These are phyloP conservation scores for Escovopsis sp. DNA, from an alignment of 2,329 filamentous ascomycete genomes.

Conservation along the genomic window DNA sequence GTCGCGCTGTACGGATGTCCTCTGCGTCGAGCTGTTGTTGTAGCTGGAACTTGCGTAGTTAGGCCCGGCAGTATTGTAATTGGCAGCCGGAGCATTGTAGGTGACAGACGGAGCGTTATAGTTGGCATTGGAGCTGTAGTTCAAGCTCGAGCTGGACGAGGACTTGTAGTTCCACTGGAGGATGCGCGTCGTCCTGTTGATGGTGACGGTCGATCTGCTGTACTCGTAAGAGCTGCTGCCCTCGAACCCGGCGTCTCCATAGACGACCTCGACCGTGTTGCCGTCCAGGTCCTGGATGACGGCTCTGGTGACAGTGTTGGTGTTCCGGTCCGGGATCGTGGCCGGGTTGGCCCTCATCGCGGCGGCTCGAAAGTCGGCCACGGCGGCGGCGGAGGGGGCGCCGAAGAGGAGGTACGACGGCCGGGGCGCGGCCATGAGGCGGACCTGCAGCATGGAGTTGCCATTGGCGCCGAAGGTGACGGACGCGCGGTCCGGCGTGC, in stretches of 20 bases:
- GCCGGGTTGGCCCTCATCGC: constrained; percentile 45
- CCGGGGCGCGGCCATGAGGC: constrained; percentile 23
- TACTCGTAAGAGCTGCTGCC: constrained; percentile 18
- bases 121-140: too few relatives aligned
- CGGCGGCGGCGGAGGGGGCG: constrained; percentile 47
- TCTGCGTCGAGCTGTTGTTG: not conserved
- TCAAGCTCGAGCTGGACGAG: not conserved
- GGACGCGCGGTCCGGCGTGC: constrained; percentile 10
- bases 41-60: not conserved
- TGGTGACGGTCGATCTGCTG: constrained; percentile 18
- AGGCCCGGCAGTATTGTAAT: not conserved
- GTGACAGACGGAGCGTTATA: not conserved
- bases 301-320: constrained; percentile 18
- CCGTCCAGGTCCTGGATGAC: constrained; percentile 66
- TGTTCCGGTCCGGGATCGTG: constrained; percentile 16
- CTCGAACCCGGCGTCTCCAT: constrained; percentile 17
- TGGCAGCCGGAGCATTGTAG: too few relatives aligned
- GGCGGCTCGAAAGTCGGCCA: constrained; percentile 56
- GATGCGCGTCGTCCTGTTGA: constrained; percentile 25
- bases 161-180: constrained; percentile 33
- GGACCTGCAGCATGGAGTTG: constrained; percentile 28
- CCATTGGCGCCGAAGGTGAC: constrained; percentile 26
- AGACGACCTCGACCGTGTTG: constrained; percentile 69
- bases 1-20: not conserved
- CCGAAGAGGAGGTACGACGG: constrained; percentile 46